Base-by-base conservation (phyloP, 2,329 filamentous ascomycete species). In the Cytospora paraplurivora region DNA sequence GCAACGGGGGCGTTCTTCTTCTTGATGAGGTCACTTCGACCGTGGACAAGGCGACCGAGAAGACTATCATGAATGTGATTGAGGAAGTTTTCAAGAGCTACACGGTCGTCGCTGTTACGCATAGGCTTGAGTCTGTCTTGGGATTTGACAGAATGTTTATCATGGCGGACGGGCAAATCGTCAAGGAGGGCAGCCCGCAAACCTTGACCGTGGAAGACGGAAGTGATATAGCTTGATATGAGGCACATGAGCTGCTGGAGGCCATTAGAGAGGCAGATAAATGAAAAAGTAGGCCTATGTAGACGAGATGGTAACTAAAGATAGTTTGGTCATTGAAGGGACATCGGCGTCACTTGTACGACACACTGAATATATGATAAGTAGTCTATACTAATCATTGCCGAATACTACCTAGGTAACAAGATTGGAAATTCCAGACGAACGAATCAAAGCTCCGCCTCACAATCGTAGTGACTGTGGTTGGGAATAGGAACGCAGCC, bases 1-100 rank as follows among this genome's bases (percentile, higher is more conserved):
- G 21, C 8, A 7, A 17, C 12, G 49, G 66, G 1, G 66, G 64
- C 11, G 27, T 67, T 5, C 33, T 67, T 8, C 54, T 67, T 11
- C 56, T 67, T 2, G 66, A 66, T 33, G 66, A 67, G 49, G 38
- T 64, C 17, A 67, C 59, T 13, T 54, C 64, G 7, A 66, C 51
- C 17, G 62, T 64, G 10, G 64, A 67, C 44, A 35, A 38, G 13
- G 59, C 61, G 8, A 64, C 59, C n/a, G 64, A 66, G 47, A 44
- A 54, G n/a, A 19, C n/a, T 8, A 59, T 66, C 35, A 52, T 67
- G 54, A 33, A 65, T 32, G 62, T 68, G 7, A 59, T 71, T 5
- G 59, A 67, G 44, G 41, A 59, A 0, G 63, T 67, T 17, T 68
- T 71, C 13, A 57, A 21, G 27, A 37, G 21, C 19, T 62, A 65